phyloP scores from a whole-genome alignment of 768 basidiomycete species.

The Filobasidium wieringae region DNA sequence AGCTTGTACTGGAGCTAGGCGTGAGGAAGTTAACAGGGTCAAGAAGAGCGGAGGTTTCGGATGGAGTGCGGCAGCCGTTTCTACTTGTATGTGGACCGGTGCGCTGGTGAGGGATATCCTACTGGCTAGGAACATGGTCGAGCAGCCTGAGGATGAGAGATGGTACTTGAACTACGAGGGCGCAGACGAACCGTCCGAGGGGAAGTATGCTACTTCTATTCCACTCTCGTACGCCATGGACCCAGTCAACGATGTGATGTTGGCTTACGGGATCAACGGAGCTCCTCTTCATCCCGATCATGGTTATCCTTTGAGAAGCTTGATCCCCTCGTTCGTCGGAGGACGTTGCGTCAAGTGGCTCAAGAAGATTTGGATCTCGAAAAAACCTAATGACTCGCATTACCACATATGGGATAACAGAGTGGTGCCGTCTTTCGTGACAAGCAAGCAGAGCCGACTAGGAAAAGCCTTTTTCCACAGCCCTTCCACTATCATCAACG shows the following conservation, averaged over 20 bases:
- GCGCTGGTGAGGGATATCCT: conserved; percentile 6
- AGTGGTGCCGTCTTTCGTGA: conserved; percentile 8
- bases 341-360: conserved; percentile 15
- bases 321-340: conserved; percentile 11
- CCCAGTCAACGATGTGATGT: conserved; percentile 9
- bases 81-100: conserved; percentile 9
- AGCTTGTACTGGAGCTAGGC: conserved; percentile 8
- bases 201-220: conserved; percentile 12
- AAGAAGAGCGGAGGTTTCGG: conserved; percentile 9
- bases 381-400: conserved; percentile 3
- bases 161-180: conserved; percentile 9
- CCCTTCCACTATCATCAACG: conserved; percentile 8
- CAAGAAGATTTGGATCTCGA: conserved; percentile 12
- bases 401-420: conserved; percentile 7
- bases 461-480: conserved; percentile 13
- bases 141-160: not conserved
- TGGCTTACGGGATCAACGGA: conserved; percentile 14
- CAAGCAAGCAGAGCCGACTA: not conserved
- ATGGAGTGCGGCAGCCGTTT: conserved; percentile 9
- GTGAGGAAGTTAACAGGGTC: conserved; percentile 14
- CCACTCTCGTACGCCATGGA: conserved; percentile 11
- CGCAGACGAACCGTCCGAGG: conserved; percentile 12
- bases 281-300: conserved; percentile 7
- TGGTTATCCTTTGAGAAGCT: conserved; percentile 10
- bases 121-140: not conserved